A percentile compares a stretch with the other conserved stretches of the same genome.
Conservation (phyloP, 768 basidiomycete species). For the Vishniacozyma victoriae region DNA sequence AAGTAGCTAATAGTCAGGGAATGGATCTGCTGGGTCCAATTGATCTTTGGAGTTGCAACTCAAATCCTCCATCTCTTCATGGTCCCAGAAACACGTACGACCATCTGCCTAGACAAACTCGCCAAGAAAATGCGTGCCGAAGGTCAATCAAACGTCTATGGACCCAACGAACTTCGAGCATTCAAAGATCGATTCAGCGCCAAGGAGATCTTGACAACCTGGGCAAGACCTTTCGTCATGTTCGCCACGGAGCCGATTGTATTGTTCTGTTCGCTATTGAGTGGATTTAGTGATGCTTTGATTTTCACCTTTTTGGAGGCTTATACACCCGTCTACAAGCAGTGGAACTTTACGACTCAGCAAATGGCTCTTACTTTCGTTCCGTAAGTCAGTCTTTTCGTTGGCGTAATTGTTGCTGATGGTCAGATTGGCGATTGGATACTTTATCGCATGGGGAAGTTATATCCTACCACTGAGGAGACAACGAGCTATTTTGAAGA, state of each 20-base stretch:
- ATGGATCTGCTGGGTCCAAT: constrained; percentile 37
- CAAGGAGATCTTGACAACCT: constrained; percentile 17
- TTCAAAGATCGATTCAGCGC: constrained; percentile 20
- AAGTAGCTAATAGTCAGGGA: neutral
- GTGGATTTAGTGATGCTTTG: constrained; percentile 42
- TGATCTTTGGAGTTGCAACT: constrained; percentile 36
- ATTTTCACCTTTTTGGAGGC: constrained; percentile 45
- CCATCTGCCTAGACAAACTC: constrained; percentile 29
- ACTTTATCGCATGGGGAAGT: constrained; percentile 29
- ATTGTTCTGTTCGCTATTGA: constrained; percentile 36
- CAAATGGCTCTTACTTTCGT: constrained; percentile 35
- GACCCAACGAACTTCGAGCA: constrained; percentile 29
- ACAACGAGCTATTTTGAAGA: constrained; percentile 11
- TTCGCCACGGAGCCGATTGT: constrained; percentile 42
- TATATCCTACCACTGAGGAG: constrained; percentile 28
- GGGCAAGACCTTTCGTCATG: constrained; percentile 36
- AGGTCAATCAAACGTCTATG: constrained; percentile 34
- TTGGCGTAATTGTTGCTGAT: neutral
- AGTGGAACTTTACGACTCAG: constrained; percentile 35
- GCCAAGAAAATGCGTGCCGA: constrained; percentile 22
- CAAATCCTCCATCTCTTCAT: constrained; percentile 38
- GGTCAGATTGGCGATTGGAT: constrained; percentile 32
- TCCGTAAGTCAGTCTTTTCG: constrained; percentile 9
- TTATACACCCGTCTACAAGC: constrained; percentile 30
- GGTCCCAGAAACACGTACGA: constrained; percentile 38